Conservation (phyloP, 768 basidiomycete genomes). For the Pulveroboletus sp. region DNA sequence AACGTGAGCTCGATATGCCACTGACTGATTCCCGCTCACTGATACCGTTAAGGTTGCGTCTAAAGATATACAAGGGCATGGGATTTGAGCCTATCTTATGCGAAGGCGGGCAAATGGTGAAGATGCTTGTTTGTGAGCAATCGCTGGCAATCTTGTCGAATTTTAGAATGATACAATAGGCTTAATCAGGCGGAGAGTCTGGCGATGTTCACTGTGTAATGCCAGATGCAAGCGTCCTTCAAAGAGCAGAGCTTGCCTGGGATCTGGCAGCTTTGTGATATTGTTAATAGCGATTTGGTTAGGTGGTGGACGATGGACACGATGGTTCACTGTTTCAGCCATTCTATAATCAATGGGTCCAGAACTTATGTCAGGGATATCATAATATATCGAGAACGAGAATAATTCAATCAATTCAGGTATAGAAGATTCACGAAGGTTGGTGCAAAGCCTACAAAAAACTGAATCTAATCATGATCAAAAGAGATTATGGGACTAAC, state of each 20-base stretch:
- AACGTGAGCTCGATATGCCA: constrained; percentile 43
- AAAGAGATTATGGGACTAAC: not conserved
- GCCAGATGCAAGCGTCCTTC: constrained; percentile 26
- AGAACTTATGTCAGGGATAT: constrained; percentile 6
- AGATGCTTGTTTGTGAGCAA: constrained; percentile 69
- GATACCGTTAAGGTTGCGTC: constrained; percentile 48
- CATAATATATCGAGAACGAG: constrained; percentile 3
- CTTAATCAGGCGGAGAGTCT: constrained; percentile 41
- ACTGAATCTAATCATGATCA: not conserved
- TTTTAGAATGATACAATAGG: not conserved
- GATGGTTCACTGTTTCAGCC: not conserved
- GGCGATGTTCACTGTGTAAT: constrained; percentile 38
- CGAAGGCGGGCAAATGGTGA: constrained; percentile 46
- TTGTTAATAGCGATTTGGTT: not conserved
- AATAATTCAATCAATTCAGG: constrained; percentile 2
- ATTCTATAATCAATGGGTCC: constrained; percentile 1
- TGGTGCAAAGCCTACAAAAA: constrained; percentile 10
- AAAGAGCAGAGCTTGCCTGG: constrained; percentile 35
- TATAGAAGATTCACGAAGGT: constrained; percentile 3
- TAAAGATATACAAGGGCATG: constrained; percentile 66
- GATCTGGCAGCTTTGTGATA: constrained; percentile 32
- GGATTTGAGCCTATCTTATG: constrained; percentile 69
- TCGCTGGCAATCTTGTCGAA: not conserved
- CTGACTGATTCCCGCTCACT: constrained; percentile 1
- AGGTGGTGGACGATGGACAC: not conserved